phyloP scores from a whole-genome alignment of 345 rosid genomes.

The Odontarrhena argentea region DNA sequence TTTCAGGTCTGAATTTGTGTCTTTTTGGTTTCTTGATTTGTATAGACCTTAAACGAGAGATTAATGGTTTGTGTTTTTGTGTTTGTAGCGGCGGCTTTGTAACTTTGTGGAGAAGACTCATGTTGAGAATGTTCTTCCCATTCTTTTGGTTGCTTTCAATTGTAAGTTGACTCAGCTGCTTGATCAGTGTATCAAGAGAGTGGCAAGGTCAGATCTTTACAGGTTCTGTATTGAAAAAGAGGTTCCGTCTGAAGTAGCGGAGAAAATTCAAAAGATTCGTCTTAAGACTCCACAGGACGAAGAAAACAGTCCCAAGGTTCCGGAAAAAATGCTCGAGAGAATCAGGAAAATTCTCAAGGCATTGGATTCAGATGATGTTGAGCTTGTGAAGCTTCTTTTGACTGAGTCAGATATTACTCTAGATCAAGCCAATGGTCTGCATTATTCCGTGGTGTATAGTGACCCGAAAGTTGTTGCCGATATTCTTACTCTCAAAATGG shows the following conservation, averaged over 20 bases:
- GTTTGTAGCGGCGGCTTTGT: slow-evolving; percentile 78
- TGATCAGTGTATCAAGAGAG: slow-evolving; percentile 74
- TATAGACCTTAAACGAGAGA: neutral
- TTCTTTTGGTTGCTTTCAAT: slow-evolving; percentile 78
- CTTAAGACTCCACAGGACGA: slow-evolving; percentile 47
- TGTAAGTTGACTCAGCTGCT: slow-evolving; percentile 73
- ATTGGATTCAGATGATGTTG: slow-evolving; percentile 92
- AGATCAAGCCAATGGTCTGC: slow-evolving; percentile 84
- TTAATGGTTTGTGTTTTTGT: slow-evolving; percentile 13
- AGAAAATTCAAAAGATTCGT: slow-evolving; percentile 55
- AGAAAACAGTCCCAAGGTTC: slow-evolving; percentile 33
- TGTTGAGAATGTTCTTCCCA: slow-evolving; percentile 81
- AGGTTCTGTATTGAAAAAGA: slow-evolving; percentile 73
- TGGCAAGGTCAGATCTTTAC: slow-evolving; percentile 83
- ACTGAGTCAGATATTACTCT: slow-evolving; percentile 75
- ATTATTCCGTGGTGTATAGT: slow-evolving; percentile 88
- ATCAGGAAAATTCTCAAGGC: slow-evolving; percentile 81
- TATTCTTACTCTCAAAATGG: slow-evolving; percentile 66
- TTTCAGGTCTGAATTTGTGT: slow-evolving; percentile 59
- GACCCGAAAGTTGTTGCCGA: slow-evolving; percentile 87
- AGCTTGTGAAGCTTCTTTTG: slow-evolving; percentile 84
- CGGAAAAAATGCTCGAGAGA: slow-evolving; percentile 64
- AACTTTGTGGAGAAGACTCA: slow-evolving; percentile 76
- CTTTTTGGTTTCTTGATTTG: slow-evolving; percentile 24
- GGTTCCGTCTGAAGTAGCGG: slow-evolving; percentile 70